Conservation (phyloP, 2,329 filamentous ascomycete species). For the Diaporthe helianthi region DNA sequence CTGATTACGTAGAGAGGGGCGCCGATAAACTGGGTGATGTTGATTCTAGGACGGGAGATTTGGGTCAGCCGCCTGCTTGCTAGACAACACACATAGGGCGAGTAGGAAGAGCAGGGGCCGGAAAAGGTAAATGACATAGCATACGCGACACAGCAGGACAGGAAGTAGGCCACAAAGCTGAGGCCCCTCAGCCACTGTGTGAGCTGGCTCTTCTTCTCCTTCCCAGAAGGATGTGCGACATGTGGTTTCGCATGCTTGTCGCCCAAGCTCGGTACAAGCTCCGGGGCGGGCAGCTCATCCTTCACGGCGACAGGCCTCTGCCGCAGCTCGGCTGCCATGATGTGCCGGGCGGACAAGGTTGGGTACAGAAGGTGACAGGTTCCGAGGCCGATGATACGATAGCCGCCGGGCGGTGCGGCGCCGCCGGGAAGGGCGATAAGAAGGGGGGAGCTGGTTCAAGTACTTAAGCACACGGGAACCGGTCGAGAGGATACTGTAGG, state of each 20-base stretch:
- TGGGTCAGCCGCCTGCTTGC: slow-evolving; percentile 13
- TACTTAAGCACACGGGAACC: background rate
- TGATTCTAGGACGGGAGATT: slow-evolving; percentile 56
- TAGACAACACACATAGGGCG: background rate
- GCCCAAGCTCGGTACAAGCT: slow-evolving; percentile 37
- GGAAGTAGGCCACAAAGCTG: slow-evolving; percentile 61
- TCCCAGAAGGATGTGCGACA: slow-evolving; percentile 60
- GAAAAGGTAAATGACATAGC: slow-evolving; percentile 36
- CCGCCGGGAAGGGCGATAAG: background rate
- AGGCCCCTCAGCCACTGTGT: slow-evolving; percentile 60
- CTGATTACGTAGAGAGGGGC: slow-evolving; percentile 78
- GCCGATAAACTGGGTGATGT: slow-evolving; percentile 77
- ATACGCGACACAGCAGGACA: slow-evolving; percentile 56
- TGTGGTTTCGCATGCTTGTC: slow-evolving; percentile 30
- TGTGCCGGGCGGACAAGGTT: slow-evolving; percentile 33
- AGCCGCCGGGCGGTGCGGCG: background rate
- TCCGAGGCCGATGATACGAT: background rate
- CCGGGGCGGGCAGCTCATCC: slow-evolving; percentile 37
- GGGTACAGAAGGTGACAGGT: background rate
- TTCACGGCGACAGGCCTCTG: slow-evolving; percentile 40
- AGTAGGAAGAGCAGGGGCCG: background rate
- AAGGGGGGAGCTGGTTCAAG: background rate
- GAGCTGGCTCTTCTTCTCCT: slow-evolving; percentile 56
- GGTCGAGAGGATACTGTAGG: background rate
- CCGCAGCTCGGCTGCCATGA: slow-evolving; percentile 48